Base-by-base conservation (phyloP, 2,329 filamentous ascomycete species). In the Neurospora crassa region DNA sequence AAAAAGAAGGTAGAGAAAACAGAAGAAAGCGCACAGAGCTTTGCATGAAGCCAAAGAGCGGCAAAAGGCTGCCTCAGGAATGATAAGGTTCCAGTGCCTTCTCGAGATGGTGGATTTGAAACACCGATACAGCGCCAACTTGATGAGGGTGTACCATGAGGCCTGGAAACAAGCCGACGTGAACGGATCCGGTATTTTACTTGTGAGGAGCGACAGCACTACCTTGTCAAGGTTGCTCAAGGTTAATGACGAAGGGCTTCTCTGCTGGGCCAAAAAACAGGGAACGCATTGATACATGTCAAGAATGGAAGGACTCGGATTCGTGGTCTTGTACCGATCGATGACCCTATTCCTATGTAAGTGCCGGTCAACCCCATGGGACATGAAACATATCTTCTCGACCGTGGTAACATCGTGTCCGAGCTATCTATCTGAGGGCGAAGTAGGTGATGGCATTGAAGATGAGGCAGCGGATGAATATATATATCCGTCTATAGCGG, bases 201-300 rank as follows among this genome's bases (percentile, higher is more conserved):
- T 6, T 86, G 90, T 1, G 93, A 97, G 78, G 94, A 97, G 79
- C 86, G 94, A 10, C 84, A 91, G 79, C 86, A 92, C 74, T 97
- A 97, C 78, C 83, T 96, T 14, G 93, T 96, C 41, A 87, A 86
- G 53, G 88, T 97, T 14, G 92, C 93, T 96, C 41, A 87, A 86
- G 53, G 88, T 97, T 14, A 92, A 96, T 76, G 78, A 82, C 0
- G 85, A 92, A 45, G 94, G 94, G 0, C 86, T 90, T 5, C 84
- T 97, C n/a, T 90, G 91, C 73, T 97, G 93, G 93, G 92, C 90
- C 1, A 96, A 96, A 82, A 94, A 96, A n/a, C 76, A 90, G 90
- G 1, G 83, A 88, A 70, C 85, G 88, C 8, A 92, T 97, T 75
- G 92, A 92, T 78, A 97, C 94, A 0, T 90, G 89, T 1, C 87